phyloP scores from a whole-genome alignment of 2,329 filamentous ascomycete genomes.

The Botrytis porri region DNA sequence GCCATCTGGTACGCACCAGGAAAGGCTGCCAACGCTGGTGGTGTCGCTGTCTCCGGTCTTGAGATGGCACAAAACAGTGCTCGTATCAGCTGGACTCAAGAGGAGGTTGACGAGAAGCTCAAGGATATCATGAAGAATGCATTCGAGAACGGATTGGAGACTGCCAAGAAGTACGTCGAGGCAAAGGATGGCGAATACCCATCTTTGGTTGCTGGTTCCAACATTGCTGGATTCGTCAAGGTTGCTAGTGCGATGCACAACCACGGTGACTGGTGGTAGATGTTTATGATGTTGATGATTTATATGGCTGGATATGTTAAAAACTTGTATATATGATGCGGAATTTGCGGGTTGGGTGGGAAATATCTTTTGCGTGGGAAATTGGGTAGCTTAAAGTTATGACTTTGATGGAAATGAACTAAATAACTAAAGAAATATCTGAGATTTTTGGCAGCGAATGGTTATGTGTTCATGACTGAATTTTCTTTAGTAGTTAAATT shows the following conservation, averaged over 20 bases:
- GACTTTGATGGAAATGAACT: background rate
- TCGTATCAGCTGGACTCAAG: slow-evolving; percentile 77
- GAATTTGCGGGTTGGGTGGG: slow-evolving; percentile 14
- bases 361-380: background rate
- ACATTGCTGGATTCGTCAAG: slow-evolving; percentile 98
- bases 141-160: slow-evolving; percentile 85
- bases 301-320: background rate
- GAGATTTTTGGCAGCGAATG: background rate
- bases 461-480: background rate
- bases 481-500: too few species aligned
- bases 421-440: background rate
- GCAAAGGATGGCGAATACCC: slow-evolving; percentile 79
- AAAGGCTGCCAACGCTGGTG: slow-evolving; percentile 96
- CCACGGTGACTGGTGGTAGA: slow-evolving; percentile 87
- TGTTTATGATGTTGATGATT: slow-evolving; percentile 14
- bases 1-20: slow-evolving; percentile 95
- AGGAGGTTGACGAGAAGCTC: slow-evolving; percentile 89
- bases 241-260: slow-evolving; percentile 91
- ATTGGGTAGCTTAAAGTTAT: background rate
- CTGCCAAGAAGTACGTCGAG: slow-evolving; percentile 83
- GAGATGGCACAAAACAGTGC: slow-evolving; percentile 99
- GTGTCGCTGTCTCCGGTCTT: slow-evolving; percentile 93
- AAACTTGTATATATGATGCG: slow-evolving; percentile 15
- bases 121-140: slow-evolving; percentile 93
- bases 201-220: slow-evolving; percentile 86